Evolutionary conservation across 306 rosid genomes (phyloP).

Genomic region (Cyamopsis tetragonoloba): DNA sequence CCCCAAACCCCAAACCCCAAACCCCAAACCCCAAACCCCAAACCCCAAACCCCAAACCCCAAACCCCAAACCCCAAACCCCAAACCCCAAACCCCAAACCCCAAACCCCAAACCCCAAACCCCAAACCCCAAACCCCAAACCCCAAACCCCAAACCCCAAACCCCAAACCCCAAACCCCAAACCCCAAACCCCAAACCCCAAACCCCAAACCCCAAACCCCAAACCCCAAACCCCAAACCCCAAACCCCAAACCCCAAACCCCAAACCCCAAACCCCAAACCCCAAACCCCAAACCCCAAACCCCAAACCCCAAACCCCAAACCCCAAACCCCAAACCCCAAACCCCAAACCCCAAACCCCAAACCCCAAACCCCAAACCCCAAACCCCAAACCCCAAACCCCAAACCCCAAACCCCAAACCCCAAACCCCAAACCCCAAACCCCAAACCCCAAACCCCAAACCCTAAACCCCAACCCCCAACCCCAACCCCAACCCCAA

Average conservation of each 20-base stretch:
- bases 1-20: background rate
- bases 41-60: background rate
- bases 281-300: background rate
- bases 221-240: background rate
- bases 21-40: background rate
- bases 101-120: background rate
- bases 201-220: background rate
- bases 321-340: background rate
- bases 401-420: background rate
- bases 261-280: background rate
- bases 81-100: background rate
- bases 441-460: background rate
- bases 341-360: background rate
- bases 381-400: background rate
- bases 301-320: background rate
- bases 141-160: background rate
- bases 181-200: background rate
- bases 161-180: background rate
- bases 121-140: background rate
- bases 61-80: background rate
- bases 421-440: background rate
- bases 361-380: background rate
- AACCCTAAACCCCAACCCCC: background rate
- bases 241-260: background rate
- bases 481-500: background rate